Evolutionary conservation across 2,329 filamentous ascomycete genomes (phyloP).

Genomic region (Calonectria honghensis): DNA sequence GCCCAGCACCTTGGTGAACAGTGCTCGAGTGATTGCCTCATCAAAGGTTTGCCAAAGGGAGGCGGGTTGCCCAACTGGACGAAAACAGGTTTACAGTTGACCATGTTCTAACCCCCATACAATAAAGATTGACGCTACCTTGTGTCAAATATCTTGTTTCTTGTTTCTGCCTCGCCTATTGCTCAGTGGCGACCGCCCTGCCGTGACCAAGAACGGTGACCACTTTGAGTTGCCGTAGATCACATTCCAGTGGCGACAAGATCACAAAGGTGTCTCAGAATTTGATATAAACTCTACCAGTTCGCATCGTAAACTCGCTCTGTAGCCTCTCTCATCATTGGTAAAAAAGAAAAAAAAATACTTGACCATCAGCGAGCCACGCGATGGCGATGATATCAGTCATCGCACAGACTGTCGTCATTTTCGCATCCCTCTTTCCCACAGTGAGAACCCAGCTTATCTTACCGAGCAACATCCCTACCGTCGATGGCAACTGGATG

Average conservation of each 20-base stretch:
- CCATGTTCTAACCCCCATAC: not conserved
- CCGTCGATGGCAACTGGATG: conserved; percentile 27
- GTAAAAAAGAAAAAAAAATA: not conserved
- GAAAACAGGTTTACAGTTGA: conserved; percentile 20
- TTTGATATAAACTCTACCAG: conserved; percentile 26
- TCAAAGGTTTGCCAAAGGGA: not conserved
- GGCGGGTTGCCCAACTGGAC: not conserved
- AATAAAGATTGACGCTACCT: not conserved
- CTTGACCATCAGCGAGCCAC: not conserved
- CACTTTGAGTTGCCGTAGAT: not conserved
- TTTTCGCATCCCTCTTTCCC: not conserved
- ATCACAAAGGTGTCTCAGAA: conserved; percentile 4
- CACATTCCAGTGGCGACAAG: conserved; percentile 19
- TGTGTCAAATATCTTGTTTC: not conserved
- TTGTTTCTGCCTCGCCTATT: not conserved
- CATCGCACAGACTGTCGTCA: not conserved
- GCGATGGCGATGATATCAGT: conserved; percentile 11
- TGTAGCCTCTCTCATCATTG: not conserved
- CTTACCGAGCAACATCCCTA: conserved; percentile 7
- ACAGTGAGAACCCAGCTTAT: not conserved
- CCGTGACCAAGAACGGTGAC: conserved; percentile 1
- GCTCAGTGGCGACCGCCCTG: conserved; percentile 8
- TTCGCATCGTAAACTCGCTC: not conserved
- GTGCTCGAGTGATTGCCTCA: not conserved
- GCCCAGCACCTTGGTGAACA: not conserved